Evolutionary conservation across 75 land plant genomes (phyloP).

Genomic region (Selaginella tamariscina): DNA sequence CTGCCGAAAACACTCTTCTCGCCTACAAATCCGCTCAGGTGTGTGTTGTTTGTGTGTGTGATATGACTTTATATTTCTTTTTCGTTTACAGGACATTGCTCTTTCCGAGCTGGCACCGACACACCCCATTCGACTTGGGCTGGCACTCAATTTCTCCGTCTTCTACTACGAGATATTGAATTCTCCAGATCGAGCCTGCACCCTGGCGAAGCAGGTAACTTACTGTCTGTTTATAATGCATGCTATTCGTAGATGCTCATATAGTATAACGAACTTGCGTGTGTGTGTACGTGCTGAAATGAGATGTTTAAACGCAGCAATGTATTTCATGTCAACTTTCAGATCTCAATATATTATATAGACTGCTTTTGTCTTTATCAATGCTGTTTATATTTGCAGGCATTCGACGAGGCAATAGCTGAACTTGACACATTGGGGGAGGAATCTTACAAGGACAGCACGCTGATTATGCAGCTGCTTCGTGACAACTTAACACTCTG

Average conservation of each 20-base stretch:
- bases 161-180: conserved; percentile 67
- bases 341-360: neutral
- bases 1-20: conserved; percentile 48
- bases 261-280: too few species aligned
- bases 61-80: neutral
- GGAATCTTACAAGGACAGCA: conserved; percentile 56
- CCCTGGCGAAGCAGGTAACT: conserved; percentile 56
- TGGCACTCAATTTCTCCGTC: conserved; percentile 66
- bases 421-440: conserved; percentile 58
- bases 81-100: conserved; percentile 38
- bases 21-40: conserved; percentile 70
- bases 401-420: conserved; percentile 66
- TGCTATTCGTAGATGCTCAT: too few species aligned
- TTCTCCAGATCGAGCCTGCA: conserved; percentile 65
- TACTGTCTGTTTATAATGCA: neutral
- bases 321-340: too few species aligned
- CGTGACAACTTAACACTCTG: conserved; percentile 49
- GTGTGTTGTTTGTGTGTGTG: too few species aligned
- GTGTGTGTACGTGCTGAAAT: too few species aligned
- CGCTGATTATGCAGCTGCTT: conserved; percentile 16
- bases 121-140: conserved; percentile 56
- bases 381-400: conserved; percentile 19
- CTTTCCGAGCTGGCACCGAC: conserved; percentile 50
- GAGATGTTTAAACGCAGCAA: too few species aligned
- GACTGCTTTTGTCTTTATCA: neutral